A percentile compares a stretch with the other conserved stretches of the same genome.
phyloP scores from a whole-genome alignment of 2,329 filamentous ascomycete genomes.

The Lasiodiplodia gonubiensis region DNA sequence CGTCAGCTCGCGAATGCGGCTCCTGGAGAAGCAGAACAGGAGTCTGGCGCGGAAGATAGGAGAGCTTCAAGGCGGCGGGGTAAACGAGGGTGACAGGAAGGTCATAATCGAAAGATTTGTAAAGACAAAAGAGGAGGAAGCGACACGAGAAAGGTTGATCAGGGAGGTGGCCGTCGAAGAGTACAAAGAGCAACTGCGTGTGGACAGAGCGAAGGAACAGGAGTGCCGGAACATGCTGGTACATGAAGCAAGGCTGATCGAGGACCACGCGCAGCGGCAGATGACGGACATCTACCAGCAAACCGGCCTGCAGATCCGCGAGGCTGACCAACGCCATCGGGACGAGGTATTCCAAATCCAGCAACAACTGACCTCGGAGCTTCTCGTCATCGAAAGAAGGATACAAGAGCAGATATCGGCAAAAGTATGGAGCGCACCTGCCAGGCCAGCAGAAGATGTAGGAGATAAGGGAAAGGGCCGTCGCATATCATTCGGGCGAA shows the following conservation, averaged over 20 bases:
- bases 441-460: background rate
- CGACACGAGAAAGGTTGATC: background rate
- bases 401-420: conserved; percentile 10
- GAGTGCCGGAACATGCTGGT: background rate
- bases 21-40: background rate
- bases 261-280: conserved; percentile 1
- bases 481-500: background rate
- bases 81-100: background rate
- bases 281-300: conserved; percentile 15
- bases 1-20: background rate
- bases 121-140: conserved; percentile 2
- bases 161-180: background rate
- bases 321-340: conserved; percentile 6
- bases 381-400: background rate
- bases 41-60: background rate
- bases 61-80: background rate
- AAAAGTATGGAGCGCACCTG: background rate
- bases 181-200: background rate
- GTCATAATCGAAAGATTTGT: background rate
- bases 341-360: conserved; percentile 12
- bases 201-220: background rate
- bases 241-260: conserved; percentile 5
- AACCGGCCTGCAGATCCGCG: background rate
- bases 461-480: background rate
- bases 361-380: background rate